Base-by-base conservation (phyloP, 805 yeast genomes). In the Suhomyces emberorum region DNA sequence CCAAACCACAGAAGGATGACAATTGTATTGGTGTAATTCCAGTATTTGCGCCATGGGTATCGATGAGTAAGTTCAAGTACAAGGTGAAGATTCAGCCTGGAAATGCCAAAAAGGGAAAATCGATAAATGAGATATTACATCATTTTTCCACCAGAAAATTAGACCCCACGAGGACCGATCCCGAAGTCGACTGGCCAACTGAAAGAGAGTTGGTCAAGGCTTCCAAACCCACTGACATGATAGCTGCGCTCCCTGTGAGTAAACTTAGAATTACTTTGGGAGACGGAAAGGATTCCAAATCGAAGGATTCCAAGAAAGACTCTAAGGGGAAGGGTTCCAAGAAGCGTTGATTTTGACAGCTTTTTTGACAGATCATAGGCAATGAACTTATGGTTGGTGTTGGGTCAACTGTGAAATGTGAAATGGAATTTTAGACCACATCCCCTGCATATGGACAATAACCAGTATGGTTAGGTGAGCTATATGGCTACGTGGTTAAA, bases 21-120 rank as follows among this genome's bases (percentile, higher is more conserved):
- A 62, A 51, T 3, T 63, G 85, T 8, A 50, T 69, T 8, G 85
- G 79, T 39, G 78, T 84, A 5, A 74, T 91, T 9, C 95, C 96
- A 1, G 79, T 87, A 14, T 91, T 88, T 70, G 97, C 93, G 0
- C 98, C 98, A 2, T 93, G 96, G 96, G 61, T 76, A 9, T 73
- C 97, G 0, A 57, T 93, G 44, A 72, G 67, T 41, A 83, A 83
- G 54, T 77, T 72, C 57, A 81, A 84, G 51, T 88, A 85, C 61
- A 88, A 88, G 55, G 81, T 86, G 23, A 91, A 91, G 56, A 61
- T 91, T 20, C 85, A 80, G 47, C 89, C 95, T 0, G 86, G 86
- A 3, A 68, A 74, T 19, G 79, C 81, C 18, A 93, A 93, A 57
- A 89, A 91, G 55, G 95, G 96, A 2, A 93, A 93, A 54, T 81